These are phyloP conservation scores for Papiliotrema nemorosa DNA, from an alignment of 1,284 basidiomycete species.

Conservation along the genomic window DNA sequence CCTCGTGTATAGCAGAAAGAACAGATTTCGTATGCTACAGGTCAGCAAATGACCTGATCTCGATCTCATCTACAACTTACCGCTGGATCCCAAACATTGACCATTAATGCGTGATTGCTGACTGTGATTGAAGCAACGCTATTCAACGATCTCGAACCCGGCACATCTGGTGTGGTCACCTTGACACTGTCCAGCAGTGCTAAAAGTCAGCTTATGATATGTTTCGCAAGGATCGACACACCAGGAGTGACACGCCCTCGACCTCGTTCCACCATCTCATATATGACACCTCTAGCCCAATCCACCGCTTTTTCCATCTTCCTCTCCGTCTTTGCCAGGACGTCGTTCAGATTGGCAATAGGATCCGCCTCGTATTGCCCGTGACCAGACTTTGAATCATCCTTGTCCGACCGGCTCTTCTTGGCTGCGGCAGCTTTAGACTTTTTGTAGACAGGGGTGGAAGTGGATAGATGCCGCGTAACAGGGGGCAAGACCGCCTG, in stretches of 20 bases:
- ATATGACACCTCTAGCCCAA: slow-evolving; percentile 41
- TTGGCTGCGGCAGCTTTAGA: slow-evolving; percentile 14
- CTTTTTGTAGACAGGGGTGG: slow-evolving; percentile 27
- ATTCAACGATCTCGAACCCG: slow-evolving; percentile 32
- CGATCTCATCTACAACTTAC: slow-evolving; percentile 16
- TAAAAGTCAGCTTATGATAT: slow-evolving; percentile 14
- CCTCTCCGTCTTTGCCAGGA: slow-evolving; percentile 27
- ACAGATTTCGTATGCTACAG: slow-evolving; percentile 39
- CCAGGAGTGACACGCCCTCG: slow-evolving; percentile 44
- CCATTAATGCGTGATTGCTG: slow-evolving; percentile 32
- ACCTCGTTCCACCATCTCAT: slow-evolving; percentile 46
- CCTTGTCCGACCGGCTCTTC: slow-evolving; percentile 12
- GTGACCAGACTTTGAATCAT: slow-evolving; percentile 18
- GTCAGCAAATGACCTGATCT: not conserved
- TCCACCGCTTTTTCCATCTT: slow-evolving; percentile 45
- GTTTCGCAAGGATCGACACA: slow-evolving; percentile 23
- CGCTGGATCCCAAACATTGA: slow-evolving; percentile 44
- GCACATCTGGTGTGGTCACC: slow-evolving; percentile 31
- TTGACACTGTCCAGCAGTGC: slow-evolving; percentile 45
- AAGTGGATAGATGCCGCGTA: slow-evolving; percentile 10
- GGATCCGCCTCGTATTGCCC: slow-evolving; percentile 9
- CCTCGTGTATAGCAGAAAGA: slow-evolving; percentile 43
- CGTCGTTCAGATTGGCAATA: slow-evolving; percentile 19
- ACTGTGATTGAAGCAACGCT: slow-evolving; percentile 44
- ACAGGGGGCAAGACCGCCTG: not conserved